Evolutionary conservation across 768 basidiomycete species (phyloP).

Genomic region (Macrolepiota albuminosa): DNA sequence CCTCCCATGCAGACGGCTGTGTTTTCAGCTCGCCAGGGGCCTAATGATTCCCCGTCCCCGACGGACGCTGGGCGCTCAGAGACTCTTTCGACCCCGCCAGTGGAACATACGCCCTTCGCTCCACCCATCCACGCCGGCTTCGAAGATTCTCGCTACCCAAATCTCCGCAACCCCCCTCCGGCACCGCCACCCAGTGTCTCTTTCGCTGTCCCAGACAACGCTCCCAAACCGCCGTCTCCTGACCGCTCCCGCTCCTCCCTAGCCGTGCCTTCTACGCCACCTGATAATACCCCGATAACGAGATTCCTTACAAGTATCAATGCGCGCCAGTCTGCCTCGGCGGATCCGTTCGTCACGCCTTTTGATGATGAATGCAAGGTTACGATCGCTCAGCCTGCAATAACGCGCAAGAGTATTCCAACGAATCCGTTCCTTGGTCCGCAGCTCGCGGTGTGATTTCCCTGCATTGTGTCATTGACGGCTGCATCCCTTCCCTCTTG

Average conservation of each 20-base stretch:
- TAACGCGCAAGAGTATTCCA: constrained; percentile 39
- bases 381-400: constrained; percentile 17
- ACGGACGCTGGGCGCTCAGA: constrained; percentile 26
- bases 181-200: background rate
- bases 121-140: constrained; percentile 29
- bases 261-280: constrained; percentile 15
- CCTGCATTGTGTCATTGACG: background rate
- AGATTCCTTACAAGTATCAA: constrained; percentile 40
- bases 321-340: constrained; percentile 35
- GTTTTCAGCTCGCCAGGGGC: constrained; percentile 25
- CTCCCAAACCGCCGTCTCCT: background rate
- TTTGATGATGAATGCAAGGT: constrained; percentile 67
- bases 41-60: constrained; percentile 32
- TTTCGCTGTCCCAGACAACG: background rate
- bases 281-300: constrained; percentile 33
- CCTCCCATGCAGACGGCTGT: constrained; percentile 18
- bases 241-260: constrained; percentile 5
- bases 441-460: constrained; percentile 7
- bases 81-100: constrained; percentile 2
- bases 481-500: background rate
- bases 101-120: constrained; percentile 17
- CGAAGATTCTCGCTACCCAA: constrained; percentile 16
- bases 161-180: background rate
- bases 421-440: constrained; percentile 45
- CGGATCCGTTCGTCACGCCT: constrained; percentile 68